These are phyloP conservation scores for Spathaspora sp. DNA, from an alignment of 805 yeast species.

Conservation along the genomic window DNA sequence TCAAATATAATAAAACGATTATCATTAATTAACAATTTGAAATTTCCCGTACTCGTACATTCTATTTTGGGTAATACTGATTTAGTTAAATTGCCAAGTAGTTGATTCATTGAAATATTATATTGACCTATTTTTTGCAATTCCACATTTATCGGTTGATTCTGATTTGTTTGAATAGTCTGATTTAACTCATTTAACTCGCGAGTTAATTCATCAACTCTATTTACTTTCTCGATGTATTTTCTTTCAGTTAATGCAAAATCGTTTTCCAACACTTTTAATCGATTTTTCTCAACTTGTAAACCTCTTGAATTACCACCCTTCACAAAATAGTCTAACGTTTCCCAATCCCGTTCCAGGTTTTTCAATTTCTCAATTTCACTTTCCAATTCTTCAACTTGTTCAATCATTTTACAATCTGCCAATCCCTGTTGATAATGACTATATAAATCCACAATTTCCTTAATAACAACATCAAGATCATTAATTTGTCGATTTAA, in stretches of 20 bases:
- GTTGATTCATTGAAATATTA: background rate
- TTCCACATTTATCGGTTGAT: slow-evolving; percentile 15
- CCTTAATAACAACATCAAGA: slow-evolving; percentile 25
- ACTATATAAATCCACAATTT: slow-evolving; percentile 20
- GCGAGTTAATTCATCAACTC: background rate
- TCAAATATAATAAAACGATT: background rate
- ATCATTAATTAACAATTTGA: background rate
- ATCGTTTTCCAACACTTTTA: background rate
- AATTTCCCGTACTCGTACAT: background rate
- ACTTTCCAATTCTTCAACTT: slow-evolving; percentile 14
- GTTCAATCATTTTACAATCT: background rate
- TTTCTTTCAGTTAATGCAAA: background rate
- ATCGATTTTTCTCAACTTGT: background rate
- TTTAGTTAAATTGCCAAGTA: background rate
- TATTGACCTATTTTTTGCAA: background rate
- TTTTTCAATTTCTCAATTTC: background rate
- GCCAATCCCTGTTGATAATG: slow-evolving; percentile 12
- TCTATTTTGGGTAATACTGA: background rate
- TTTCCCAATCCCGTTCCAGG: background rate
- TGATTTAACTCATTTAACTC: slow-evolving; percentile 16
- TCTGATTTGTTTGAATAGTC: slow-evolving; percentile 24
- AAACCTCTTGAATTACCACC: background rate
- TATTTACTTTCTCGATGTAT: background rate
- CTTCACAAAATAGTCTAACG: background rate
- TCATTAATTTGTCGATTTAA: slow-evolving; percentile 23